These are phyloP conservation scores for Elaphomyces granulatus DNA, from an alignment of 495 filamentous ascomycete genomes.

Conservation along the genomic window DNA sequence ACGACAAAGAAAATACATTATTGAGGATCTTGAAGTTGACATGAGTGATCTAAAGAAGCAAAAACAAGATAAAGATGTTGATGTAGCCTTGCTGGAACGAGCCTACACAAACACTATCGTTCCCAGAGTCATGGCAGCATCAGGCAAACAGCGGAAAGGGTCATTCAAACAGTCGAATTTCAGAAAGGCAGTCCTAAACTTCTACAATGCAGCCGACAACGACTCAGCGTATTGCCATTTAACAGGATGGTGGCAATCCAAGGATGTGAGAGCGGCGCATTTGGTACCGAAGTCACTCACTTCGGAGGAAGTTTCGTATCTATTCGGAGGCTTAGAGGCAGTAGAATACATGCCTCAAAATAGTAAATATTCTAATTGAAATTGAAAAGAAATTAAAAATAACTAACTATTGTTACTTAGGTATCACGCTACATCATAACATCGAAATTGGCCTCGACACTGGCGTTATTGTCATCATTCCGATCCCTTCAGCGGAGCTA, in stretches of 20 bases:
- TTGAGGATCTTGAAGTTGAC: too few relatives aligned
- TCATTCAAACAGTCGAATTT: conserved; percentile 5
- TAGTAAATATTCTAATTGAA: too few relatives aligned
- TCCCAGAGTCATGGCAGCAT: conserved; percentile 7
- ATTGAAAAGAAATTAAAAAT: background rate
- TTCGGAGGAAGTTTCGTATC: conserved; percentile 5
- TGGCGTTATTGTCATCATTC: conserved; percentile 1
- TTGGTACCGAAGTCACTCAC: conserved; percentile 9
- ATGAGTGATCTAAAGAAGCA: conserved; percentile 1
- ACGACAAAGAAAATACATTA: too few relatives aligned
- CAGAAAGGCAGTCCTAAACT: background rate
- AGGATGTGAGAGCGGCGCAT: conserved; percentile 10
- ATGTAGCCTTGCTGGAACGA: conserved; percentile 5
- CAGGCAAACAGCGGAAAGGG: conserved; percentile 2
- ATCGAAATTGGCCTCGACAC: background rate
- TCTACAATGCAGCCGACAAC: background rate
- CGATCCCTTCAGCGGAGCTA: background rate
- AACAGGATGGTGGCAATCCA: background rate
- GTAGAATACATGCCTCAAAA: background rate
- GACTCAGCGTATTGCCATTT: conserved; percentile 8
- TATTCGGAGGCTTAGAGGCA: conserved; percentile 9
- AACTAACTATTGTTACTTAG: background rate
- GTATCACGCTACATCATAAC: background rate
- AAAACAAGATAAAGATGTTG: too few relatives aligned
- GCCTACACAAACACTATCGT: conserved; percentile 7